Evolutionary conservation across 768 basidiomycete species (phyloP), one percentile per base, ranked within the genome.

Genomic region (Tulasnella sp.): DNA sequence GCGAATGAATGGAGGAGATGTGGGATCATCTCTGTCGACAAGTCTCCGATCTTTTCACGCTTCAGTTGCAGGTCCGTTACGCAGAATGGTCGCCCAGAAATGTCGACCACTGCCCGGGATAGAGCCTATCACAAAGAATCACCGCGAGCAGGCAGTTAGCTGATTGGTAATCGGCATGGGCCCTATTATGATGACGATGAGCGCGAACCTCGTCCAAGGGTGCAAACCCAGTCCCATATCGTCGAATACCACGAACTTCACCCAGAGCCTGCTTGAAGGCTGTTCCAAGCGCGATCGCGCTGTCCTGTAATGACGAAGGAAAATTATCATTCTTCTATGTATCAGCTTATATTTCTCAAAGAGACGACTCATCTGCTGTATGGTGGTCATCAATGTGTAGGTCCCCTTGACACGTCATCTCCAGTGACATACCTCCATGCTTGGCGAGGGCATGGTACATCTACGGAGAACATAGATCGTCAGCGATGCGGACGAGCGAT

Each of bases 381-480:
- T 99, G 96, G 68, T 98, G 96, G 73, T 99, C 96, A 73, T 99
- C 96, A 61, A 98, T 96, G 81, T 86, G 89, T 7, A 98, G 78
- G 71, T 99, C 96, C 42, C 96, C 96, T 68, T 88, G 83, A 72
- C 93, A 97, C 66, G 86, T 85, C 75, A 99, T 79, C 19, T 79
- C 82, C 63, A 99, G 75, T 0, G 91, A 93, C 83, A 96, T 88
- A 60, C 92, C 92, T 19, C 90, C 81, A 73, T 99, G 96, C 71
- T 98, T 98, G 34, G 96, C 95, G 3, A 99, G 80, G 1, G 96
- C 95, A 64, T 91, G 85, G 70, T 92, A 93, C 96, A 99, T 99
- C 95, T 99, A 30, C 11, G 21, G 17, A 52, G 29, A 38, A 19
- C n/a, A 23, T 13, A 38, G 30, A 1, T 56, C 32, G 7, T 30